A percentile compares a stretch with the other conserved stretches of the same genome.
Conservation (phyloP, 1,139 yeast species). For the Sporopachydermia cereana region DNA sequence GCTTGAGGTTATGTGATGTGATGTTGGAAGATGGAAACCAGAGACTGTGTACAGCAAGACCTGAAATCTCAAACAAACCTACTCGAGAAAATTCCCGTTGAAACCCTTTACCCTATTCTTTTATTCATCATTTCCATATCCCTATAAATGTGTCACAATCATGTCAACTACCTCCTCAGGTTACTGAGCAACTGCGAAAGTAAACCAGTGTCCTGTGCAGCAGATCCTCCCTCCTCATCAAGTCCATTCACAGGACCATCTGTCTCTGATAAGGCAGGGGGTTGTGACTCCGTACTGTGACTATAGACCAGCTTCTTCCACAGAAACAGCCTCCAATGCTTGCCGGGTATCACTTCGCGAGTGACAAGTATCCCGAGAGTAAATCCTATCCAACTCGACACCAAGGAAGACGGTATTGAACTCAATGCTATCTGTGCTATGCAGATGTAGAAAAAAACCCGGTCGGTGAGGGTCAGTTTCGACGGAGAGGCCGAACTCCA, state of each 20-base stretch:
- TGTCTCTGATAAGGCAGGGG: too few species aligned
- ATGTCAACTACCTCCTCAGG: too few species aligned
- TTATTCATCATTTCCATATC: too few species aligned
- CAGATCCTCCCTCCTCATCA: not conserved
- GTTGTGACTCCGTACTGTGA: not conserved
- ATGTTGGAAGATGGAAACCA: not conserved
- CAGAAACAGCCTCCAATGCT: slow-evolving; percentile 41
- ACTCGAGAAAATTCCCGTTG: not conserved
- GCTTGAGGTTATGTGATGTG: not conserved
- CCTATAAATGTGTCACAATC: too few species aligned
- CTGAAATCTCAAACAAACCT: not conserved
- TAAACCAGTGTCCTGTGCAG: too few species aligned
- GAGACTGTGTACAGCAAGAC: too few species aligned
- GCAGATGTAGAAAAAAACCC: slow-evolving; percentile 42
- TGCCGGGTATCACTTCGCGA: slow-evolving; percentile 50
- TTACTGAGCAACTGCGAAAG: too few species aligned
- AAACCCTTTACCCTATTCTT: not conserved
- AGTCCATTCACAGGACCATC: too few species aligned
- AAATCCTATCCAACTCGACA: slow-evolving; percentile 41
- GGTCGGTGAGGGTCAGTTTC: slow-evolving; percentile 40
- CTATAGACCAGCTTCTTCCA: slow-evolving; percentile 8
- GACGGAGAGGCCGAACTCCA: slow-evolving; percentile 16
- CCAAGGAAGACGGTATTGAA: slow-evolving; percentile 26
- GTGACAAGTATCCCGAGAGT: slow-evolving; percentile 44
- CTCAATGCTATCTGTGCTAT: slow-evolving; percentile 40